phyloP scores from a whole-genome alignment of 2,329 filamentous ascomycete genomes.

The Diaporthe citri region DNA sequence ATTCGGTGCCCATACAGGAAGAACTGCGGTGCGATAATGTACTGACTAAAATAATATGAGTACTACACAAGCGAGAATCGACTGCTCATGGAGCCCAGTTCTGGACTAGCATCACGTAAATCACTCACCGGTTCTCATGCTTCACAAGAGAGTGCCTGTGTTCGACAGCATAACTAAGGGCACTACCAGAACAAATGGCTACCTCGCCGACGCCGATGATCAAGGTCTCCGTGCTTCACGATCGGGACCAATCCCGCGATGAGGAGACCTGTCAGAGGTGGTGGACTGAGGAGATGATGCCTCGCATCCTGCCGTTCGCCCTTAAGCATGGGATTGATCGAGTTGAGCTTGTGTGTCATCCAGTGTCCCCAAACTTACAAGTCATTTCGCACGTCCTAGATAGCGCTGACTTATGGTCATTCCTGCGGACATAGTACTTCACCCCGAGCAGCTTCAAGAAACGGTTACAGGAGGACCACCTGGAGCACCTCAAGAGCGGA shows the following conservation, averaged over 20 bases:
- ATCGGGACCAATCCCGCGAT: constrained; percentile 22
- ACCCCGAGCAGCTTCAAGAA: constrained; percentile 35
- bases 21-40: neutral
- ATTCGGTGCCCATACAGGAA: neutral
- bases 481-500: constrained; percentile 38
- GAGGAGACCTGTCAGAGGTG: constrained; percentile 39
- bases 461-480: constrained; percentile 38
- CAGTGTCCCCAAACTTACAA: neutral
- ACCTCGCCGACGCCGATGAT: neutral
- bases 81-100: neutral
- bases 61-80: neutral
- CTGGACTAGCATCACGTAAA: neutral
- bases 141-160: neutral
- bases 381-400: neutral
- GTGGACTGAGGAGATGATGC: constrained; percentile 39
- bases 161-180: neutral
- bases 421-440: constrained; percentile 26
- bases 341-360: constrained; percentile 32
- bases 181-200: constrained; percentile 1
- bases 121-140: neutral
- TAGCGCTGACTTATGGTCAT: neutral
- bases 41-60: neutral
- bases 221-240: constrained; percentile 26
- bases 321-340: constrained; percentile 36
- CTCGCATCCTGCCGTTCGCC: constrained; percentile 37